A percentile compares a stretch with the other conserved stretches of the same genome.
phyloP scores from a whole-genome alignment of 139 green algal genomes.

The Chlorella ohadii region DNA sequence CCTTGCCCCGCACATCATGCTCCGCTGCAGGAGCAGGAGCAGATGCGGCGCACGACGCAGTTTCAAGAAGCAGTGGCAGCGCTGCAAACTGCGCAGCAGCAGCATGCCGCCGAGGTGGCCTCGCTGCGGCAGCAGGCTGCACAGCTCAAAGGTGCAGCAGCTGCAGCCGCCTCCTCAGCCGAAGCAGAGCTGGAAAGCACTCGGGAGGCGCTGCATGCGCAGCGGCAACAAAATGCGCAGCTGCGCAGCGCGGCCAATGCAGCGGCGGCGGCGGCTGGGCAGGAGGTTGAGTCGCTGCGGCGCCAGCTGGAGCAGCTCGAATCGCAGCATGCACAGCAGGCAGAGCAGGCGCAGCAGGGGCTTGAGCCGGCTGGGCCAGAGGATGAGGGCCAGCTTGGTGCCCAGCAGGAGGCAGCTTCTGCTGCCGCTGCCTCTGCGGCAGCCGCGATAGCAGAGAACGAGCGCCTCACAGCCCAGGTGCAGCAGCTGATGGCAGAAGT shows the following conservation, averaged over 20 bases:
- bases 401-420: not conserved
- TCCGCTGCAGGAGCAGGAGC: slow-evolving; percentile 24
- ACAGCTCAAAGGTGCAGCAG: not conserved
- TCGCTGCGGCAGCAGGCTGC: slow-evolving; percentile 13
- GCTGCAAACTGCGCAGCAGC: not conserved
- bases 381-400: not conserved
- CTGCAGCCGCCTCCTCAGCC: not conserved
- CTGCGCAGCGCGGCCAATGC: not conserved
- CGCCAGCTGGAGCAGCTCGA: not conserved
- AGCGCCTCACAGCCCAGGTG: not conserved
- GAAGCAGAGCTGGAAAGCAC: not conserved
- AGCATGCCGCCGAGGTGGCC: not conserved
- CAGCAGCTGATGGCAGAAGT: slow-evolving; percentile 1
- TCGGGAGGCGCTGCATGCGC: not conserved
- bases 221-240: slow-evolving; percentile 9
- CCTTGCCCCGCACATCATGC: not conserved
- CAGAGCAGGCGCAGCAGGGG: not conserved
- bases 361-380: not conserved
- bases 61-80: slow-evolving; percentile 13
- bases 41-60: slow-evolving; percentile 11
- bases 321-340: not conserved
- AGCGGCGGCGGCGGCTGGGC: not conserved
- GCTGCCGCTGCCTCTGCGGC: not conserved
- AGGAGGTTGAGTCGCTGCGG: slow-evolving; percentile 6
- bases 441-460: slow-evolving; percentile 4